Evolutionary conservation across 2,329 filamentous ascomycete species (phyloP).

Genomic region (Periconia digitata): DNA sequence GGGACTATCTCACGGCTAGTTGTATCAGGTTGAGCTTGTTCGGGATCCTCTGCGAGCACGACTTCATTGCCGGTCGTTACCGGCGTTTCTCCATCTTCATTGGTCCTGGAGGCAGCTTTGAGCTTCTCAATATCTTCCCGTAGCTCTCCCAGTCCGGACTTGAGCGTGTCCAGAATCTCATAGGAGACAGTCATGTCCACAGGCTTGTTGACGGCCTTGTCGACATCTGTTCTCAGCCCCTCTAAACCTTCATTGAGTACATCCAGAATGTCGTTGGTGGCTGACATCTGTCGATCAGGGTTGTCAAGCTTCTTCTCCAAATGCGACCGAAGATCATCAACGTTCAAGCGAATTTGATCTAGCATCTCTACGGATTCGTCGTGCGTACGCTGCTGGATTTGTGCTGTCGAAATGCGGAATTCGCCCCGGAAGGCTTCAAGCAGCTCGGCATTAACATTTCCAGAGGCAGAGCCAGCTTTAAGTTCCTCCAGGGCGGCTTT

Average conservation of each 20-base stretch:
- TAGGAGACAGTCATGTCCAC: constrained; percentile 81
- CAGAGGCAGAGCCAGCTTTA: constrained; percentile 27
- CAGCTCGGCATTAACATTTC: constrained; percentile 51
- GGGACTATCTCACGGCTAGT: constrained; percentile 42
- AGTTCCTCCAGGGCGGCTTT: constrained; percentile 43
- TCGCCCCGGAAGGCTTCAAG: constrained; percentile 55
- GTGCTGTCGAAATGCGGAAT: constrained; percentile 47
- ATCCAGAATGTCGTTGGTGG: constrained; percentile 62
- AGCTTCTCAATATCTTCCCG: constrained; percentile 77
- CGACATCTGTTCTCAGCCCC: constrained; percentile 72
- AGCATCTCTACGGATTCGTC: constrained; percentile 53
- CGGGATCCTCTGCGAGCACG: constrained; percentile 54
- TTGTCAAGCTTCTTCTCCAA: constrained; percentile 56
- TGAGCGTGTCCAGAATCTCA: constrained; percentile 86
- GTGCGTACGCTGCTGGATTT: constrained; percentile 44
- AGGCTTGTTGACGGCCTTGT: constrained; percentile 75
- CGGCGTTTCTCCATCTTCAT: constrained; percentile 41
- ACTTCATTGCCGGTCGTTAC: constrained; percentile 52
- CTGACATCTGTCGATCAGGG: constrained; percentile 55
- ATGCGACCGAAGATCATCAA: constrained; percentile 53
- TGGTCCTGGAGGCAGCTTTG: constrained; percentile 56
- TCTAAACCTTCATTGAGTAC: constrained; percentile 71
- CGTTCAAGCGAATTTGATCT: constrained; percentile 51
- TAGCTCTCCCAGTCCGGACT: constrained; percentile 74
- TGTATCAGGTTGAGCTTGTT: constrained; percentile 30